These are phyloP conservation scores for Pichia inconspicua DNA, from an alignment of 1,139 yeast species.

Conservation along the genomic window DNA sequence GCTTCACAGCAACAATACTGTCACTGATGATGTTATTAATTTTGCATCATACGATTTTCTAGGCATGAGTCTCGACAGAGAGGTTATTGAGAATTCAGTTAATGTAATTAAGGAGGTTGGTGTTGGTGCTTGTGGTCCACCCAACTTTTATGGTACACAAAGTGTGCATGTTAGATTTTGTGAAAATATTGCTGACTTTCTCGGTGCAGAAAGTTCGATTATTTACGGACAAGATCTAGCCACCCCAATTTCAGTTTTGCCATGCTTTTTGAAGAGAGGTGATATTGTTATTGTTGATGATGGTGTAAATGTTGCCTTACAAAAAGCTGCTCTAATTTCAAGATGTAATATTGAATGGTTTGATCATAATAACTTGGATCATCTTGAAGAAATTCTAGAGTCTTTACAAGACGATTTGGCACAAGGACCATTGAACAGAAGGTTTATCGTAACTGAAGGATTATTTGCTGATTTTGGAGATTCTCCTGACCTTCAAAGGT, in stretches of 20 bases:
- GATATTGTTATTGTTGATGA: conserved; percentile 86
- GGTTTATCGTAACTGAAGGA: conserved; percentile 88
- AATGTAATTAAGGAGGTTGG: conserved; percentile 63
- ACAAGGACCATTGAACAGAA: conserved; percentile 71
- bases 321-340: conserved; percentile 80
- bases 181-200: conserved; percentile 62
- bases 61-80: conserved; percentile 42
- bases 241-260: conserved; percentile 91
- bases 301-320: conserved; percentile 68
- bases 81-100: conserved; percentile 49
- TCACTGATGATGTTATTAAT: conserved; percentile 39
- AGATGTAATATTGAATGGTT: conserved; percentile 81
- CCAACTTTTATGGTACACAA: conserved; percentile 94
- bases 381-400: conserved; percentile 60
- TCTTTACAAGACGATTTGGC: conserved; percentile 57
- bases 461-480: conserved; percentile 79
- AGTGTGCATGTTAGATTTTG: conserved; percentile 83
- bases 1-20: conserved; percentile 8
- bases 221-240: conserved; percentile 90
- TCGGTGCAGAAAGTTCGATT: conserved; percentile 72
- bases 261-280: conserved; percentile 92
- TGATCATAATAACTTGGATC: conserved; percentile 83
- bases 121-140: conserved; percentile 98
- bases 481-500: conserved; percentile 59
- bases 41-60: conserved; percentile 60